Percentiles rank a stretch among this genome's conserved stretches.
These are phyloP conservation scores for Xerocomellus dryophilus DNA, from an alignment of 768 basidiomycete genomes.

Conservation along the genomic window DNA sequence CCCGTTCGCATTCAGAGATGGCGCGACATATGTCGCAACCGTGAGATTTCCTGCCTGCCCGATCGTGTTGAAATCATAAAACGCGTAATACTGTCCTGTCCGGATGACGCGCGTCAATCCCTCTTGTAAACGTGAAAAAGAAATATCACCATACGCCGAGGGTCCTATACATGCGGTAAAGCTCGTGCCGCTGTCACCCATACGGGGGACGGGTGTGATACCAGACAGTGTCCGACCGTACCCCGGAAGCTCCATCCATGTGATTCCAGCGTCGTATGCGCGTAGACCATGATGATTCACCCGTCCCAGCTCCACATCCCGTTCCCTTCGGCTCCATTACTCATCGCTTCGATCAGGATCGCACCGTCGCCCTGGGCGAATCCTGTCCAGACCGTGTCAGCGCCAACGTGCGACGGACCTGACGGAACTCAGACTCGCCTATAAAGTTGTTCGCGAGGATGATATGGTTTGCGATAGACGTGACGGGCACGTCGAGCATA, in stretches of 20 bases:
- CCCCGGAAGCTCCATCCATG: constrained; percentile 58
- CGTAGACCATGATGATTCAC: background rate
- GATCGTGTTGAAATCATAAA: constrained; percentile 6
- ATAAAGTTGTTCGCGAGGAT: constrained; percentile 1
- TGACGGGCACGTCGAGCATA: background rate
- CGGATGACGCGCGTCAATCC: background rate
- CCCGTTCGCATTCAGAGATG: background rate
- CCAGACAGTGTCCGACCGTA: constrained; percentile 39
- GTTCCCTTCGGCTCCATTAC: background rate
- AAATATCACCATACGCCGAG: background rate
- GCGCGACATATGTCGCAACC: background rate
- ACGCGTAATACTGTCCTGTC: constrained; percentile 35
- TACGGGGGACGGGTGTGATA: constrained; percentile 56
- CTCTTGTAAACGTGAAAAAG: background rate
- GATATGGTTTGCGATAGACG: constrained; percentile 26
- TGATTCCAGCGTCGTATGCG: constrained; percentile 37
- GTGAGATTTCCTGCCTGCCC: background rate
- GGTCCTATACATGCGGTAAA: constrained; percentile 50
- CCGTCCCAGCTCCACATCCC: background rate
- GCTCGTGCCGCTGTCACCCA: constrained; percentile 28
- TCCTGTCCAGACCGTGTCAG: constrained; percentile 36
- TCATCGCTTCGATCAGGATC: constrained; percentile 60
- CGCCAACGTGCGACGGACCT: background rate
- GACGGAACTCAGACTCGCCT: background rate
- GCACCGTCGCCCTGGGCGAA: constrained; percentile 61